Evolutionary conservation across 805 yeast genomes (phyloP).

Genomic region (Brettanomyces nanus): DNA sequence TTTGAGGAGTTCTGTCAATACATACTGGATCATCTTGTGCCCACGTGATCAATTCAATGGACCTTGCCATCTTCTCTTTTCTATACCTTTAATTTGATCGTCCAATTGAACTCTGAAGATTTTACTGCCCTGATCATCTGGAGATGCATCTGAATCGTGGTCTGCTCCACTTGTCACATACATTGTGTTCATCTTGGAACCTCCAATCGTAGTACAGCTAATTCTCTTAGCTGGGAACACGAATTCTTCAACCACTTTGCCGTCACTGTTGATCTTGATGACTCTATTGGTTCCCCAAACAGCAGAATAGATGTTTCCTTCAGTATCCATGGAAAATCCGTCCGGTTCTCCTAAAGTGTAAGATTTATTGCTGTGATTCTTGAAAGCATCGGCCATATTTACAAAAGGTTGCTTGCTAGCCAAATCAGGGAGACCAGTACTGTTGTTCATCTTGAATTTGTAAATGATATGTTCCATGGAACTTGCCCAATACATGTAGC

Average conservation of each 20-base stretch:
- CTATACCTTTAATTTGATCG: constrained; percentile 26
- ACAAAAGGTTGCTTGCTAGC: constrained; percentile 33
- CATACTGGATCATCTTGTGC: constrained; percentile 23
- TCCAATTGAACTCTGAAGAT: constrained; percentile 38
- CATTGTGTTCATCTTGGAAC: constrained; percentile 44
- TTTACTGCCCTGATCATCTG: constrained; percentile 41
- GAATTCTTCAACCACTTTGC: constrained; percentile 43
- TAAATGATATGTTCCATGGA: constrained; percentile 40
- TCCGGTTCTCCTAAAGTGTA: constrained; percentile 60
- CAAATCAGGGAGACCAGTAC: constrained; percentile 25
- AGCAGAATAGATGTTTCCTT: constrained; percentile 54
- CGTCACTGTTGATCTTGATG: constrained; percentile 41
- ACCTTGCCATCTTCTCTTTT: constrained; percentile 21
- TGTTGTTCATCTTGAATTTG: constrained; percentile 35
- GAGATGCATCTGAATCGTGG: constrained; percentile 17
- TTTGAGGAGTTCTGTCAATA: constrained; percentile 61
- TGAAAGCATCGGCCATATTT: constrained; percentile 18
- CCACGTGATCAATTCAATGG: neutral
- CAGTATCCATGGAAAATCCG: constrained; percentile 56
- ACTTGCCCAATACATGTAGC: constrained; percentile 44
- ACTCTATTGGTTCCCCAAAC: constrained; percentile 56
- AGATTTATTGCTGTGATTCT: constrained; percentile 8
- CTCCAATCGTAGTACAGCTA: constrained; percentile 67
- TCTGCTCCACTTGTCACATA: constrained; percentile 62
- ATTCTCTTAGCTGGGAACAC: constrained; percentile 51